A percentile compares a stretch with the other conserved stretches of the same genome.
Evolutionary conservation across 2,329 filamentous ascomycete species (phyloP).

Genomic region (Gnomoniopsis smithogilvyi): DNA sequence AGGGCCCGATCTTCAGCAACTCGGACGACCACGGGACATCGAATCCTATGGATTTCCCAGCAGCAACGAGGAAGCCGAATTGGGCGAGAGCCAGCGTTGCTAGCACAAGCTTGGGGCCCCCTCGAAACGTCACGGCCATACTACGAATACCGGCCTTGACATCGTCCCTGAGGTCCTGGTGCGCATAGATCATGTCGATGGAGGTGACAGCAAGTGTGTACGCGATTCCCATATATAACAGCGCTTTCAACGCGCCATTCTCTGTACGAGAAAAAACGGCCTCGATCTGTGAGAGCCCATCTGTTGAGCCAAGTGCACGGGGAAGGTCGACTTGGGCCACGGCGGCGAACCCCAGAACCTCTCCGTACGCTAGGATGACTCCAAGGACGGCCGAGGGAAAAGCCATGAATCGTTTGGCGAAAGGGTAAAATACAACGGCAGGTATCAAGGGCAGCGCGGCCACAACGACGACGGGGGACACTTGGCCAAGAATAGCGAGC

Average conservation of each 20-base stretch:
- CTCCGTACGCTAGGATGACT: too few relatives aligned
- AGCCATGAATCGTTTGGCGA: neutral
- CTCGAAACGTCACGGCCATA: slow-evolving; percentile 28
- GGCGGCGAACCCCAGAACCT: too few relatives aligned
- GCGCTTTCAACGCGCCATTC: slow-evolving; percentile 26
- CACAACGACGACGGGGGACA: neutral
- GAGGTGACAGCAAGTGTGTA: too few relatives aligned
- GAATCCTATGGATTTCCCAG: too few relatives aligned
- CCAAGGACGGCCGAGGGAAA: neutral
- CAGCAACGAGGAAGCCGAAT: too few relatives aligned
- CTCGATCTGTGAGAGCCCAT: too few relatives aligned
- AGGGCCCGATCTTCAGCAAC: too few relatives aligned
- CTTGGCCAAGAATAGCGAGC: neutral
- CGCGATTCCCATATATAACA: slow-evolving; percentile 23
- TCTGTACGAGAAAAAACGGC: neutral
- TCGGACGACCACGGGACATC: too few relatives aligned
- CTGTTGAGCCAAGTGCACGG: too few relatives aligned
- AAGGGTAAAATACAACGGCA: neutral
- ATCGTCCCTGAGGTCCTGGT: slow-evolving; percentile 32
- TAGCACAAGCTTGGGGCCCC: slow-evolving; percentile 21
- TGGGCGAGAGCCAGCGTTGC: too few relatives aligned
- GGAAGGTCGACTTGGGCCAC: too few relatives aligned
- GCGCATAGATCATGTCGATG: slow-evolving; percentile 33
- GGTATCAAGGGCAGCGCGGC: neutral
- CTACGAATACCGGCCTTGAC: slow-evolving; percentile 30